Evolutionary conservation across 2,329 filamentous ascomycete genomes (phyloP).

Genomic region (Aspergillus neotritici): DNA sequence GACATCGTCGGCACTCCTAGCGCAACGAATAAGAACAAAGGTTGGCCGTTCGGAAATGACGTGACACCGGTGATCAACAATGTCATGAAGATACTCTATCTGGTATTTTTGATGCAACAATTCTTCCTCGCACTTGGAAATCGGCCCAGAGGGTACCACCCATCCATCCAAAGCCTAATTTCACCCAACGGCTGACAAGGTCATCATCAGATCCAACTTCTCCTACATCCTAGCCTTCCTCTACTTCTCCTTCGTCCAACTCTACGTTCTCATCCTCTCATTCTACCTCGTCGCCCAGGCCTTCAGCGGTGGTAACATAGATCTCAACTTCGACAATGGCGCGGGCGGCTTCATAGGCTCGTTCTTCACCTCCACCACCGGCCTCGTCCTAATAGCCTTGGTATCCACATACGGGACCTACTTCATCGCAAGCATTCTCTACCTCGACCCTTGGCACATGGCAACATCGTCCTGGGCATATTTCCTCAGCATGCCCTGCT

Average conservation of each 20-base stretch:
- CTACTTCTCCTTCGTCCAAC: constrained; percentile 80
- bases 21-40: constrained; percentile 50
- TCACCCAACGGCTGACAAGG: no score
- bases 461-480: constrained; percentile 97
- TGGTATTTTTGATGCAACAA: constrained; percentile 85
- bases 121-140: constrained; percentile 97
- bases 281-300: constrained; percentile 80
- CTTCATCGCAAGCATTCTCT: constrained; percentile 94
- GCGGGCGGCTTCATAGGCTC: constrained; percentile 63
- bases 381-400: constrained; percentile 90
- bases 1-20: constrained; percentile 78
- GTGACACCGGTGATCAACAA: constrained; percentile 89
- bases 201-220: constrained; percentile 82
- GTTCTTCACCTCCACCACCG: constrained; percentile 75
- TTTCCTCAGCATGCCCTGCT: constrained; percentile 86
- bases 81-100: constrained; percentile 82
- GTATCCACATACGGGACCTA: constrained; percentile 95
- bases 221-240: constrained; percentile 87
- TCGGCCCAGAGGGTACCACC: constrained; percentile 92
- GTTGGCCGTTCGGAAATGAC: constrained; percentile 83
- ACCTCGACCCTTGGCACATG: constrained; percentile 99
- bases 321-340: constrained; percentile 62
- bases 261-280: constrained; percentile 83
- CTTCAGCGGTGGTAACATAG: constrained; percentile 55
- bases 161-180: no score